phyloP scores from a whole-genome alignment of 73 alveolate species.

The Paramecium caudatum region DNA sequence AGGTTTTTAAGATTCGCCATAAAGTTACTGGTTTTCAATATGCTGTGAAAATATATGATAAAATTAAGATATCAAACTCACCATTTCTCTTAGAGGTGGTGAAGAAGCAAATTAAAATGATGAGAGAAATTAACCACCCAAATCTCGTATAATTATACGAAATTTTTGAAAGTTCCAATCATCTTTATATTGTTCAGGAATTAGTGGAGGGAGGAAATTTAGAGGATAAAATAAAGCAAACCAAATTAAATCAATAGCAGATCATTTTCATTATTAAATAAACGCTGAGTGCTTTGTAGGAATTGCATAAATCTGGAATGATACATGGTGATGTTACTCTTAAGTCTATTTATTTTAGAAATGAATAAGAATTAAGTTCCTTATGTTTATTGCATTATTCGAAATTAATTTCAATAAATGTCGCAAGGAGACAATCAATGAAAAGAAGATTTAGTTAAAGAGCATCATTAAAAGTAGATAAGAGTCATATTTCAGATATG shows the following conservation, averaged over 20 bases:
- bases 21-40: slow-evolving; percentile 22
- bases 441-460: slow-evolving; percentile 2
- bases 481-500: neutral
- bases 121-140: slow-evolving; percentile 78
- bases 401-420: neutral
- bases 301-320: neutral
- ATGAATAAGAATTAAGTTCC: neutral
- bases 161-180: slow-evolving; percentile 79
- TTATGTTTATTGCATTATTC: slow-evolving; percentile 11
- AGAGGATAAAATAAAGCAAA: neutral
- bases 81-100: neutral
- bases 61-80: neutral
- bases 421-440: slow-evolving; percentile 14
- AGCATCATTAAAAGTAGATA: neutral
- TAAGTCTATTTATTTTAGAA: neutral
- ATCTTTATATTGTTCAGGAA: slow-evolving; percentile 78
- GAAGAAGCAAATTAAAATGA: slow-evolving; percentile 40
- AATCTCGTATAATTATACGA: slow-evolving; percentile 78
- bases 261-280: neutral
- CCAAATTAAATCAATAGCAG: neutral
- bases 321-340: slow-evolving; percentile 4
- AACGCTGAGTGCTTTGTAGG: slow-evolving; percentile 16
- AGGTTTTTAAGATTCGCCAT: slow-evolving; percentile 5
- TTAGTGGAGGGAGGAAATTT: slow-evolving; percentile 84
- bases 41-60: slow-evolving; percentile 27